These are phyloP conservation scores for Lachancea meyersii DNA, from an alignment of 805 yeast genomes.

Conservation along the genomic window DNA sequence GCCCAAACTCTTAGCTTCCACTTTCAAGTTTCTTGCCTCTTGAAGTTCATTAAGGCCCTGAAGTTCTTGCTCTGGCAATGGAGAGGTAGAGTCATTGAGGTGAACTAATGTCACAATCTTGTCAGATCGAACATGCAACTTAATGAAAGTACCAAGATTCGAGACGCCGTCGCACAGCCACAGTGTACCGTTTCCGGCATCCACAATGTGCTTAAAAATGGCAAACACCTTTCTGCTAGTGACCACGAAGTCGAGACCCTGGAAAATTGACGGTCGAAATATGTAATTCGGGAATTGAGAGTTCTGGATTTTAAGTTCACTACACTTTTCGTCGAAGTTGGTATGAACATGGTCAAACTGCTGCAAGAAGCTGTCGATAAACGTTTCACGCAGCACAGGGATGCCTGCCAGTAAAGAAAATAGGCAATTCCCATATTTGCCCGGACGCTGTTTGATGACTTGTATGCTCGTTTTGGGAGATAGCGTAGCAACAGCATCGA, in stretches of 20 bases:
- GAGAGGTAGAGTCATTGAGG: neutral
- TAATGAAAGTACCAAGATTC: slow-evolving; percentile 5
- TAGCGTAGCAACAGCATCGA: slow-evolving; percentile 4
- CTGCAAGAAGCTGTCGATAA: slow-evolving; percentile 2
- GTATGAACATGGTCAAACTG: slow-evolving; percentile 6
- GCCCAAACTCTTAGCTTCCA: slow-evolving; percentile 18
- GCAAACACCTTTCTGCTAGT: slow-evolving; percentile 7
- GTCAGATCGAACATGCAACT: slow-evolving; percentile 4
- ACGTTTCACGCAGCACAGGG: slow-evolving; percentile 9
- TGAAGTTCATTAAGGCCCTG: neutral
- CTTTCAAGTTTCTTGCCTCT: slow-evolving; percentile 12
- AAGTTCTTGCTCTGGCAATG: neutral
- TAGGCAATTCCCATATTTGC: slow-evolving; percentile 9
- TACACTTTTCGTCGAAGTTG: slow-evolving; percentile 15
- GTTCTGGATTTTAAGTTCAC: slow-evolving; percentile 1
- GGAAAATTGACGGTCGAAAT: neutral
- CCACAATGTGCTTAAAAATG: slow-evolving; percentile 9
- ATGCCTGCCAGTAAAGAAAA: slow-evolving; percentile 14
- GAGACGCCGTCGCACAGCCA: slow-evolving; percentile 4
- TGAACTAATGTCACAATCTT: slow-evolving; percentile 4
- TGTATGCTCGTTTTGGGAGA: slow-evolving; percentile 9
- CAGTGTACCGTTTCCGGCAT: slow-evolving; percentile 9
- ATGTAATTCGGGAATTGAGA: slow-evolving; percentile 4
- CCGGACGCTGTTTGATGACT: slow-evolving; percentile 6
- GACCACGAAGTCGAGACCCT: slow-evolving; percentile 7